Evolutionary conservation across 2,329 filamentous ascomycete species (phyloP), one percentile per base, ranked within the genome.

Genomic region (Fusarium sulawesiense): DNA sequence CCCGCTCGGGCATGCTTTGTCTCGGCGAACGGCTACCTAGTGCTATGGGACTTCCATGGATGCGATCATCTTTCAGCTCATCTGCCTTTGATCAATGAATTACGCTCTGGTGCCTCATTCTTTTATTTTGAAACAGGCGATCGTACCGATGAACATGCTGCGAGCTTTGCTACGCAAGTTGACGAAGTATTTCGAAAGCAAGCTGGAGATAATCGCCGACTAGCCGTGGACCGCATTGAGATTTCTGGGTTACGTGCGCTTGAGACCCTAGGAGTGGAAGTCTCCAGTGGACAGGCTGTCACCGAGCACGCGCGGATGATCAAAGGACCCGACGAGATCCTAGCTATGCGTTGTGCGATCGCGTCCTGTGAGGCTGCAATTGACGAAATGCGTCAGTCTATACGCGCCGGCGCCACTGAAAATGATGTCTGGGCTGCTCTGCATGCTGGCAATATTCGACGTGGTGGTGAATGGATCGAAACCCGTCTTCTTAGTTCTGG

Each of bases 291-390:
- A 10, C 51, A 55, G 13, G 8, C 18, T 1, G 51, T 55, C 4
- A 55, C 51, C 16, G 51, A 55, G 40, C 51, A 55, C 11, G 53
- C 53, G 10, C 29, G 53, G 13, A 47, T 47, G 41, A 56, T 56
- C 29, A 47, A 56, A 4, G 41, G 41, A 0, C 53, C 53, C 6
- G 41, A 56, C 13, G 53, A 56, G 10, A 27, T 56, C 7, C 27
- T 29, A 9, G 51, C 51, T 11, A 45, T 55, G 5, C 41, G 41
- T 9, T 56, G 53, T 47, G 53, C 41, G 1, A 30, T 56, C 16
- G 41, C 53, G 0, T 56, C 53, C 4, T 47, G 41, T 4, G 53
- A 56, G 18, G 53, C 41, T 10, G 53, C 53, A 4, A 18, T 56
- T 12, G 13, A 13, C 1, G 41, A 56, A 5, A 47, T 56, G 53